Conservation (phyloP, 176 grass and related monocot species). For the Chloris gayana region DNA sequence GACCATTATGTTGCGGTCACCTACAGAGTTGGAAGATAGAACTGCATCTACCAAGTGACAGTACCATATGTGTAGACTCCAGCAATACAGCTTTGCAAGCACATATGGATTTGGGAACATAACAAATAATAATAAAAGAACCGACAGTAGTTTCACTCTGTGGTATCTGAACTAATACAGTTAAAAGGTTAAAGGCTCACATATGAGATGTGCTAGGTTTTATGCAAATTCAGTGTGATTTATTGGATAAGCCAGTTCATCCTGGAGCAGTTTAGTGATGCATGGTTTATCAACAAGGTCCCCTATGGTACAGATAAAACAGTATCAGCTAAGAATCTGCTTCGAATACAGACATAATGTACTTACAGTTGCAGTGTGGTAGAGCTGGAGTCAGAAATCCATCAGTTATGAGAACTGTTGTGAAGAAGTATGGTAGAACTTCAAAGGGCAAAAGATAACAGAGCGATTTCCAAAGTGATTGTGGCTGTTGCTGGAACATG, state of each 20-base stretch:
- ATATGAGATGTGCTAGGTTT: neutral
- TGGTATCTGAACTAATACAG: constrained; percentile 33
- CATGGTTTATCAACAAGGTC: neutral
- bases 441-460: neutral
- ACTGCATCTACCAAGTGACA: constrained; percentile 48
- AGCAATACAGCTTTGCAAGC: constrained; percentile 29
- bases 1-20: constrained; percentile 33
- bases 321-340: neutral
- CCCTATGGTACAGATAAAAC: constrained; percentile 19
- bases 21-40: constrained; percentile 24
- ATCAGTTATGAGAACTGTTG: neutral
- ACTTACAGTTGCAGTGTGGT: neutral
- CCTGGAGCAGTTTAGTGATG: neutral
- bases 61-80: constrained; percentile 45
- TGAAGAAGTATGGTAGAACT: neutral
- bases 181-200: constrained; percentile 26
- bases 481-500: neutral
- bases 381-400: neutral
- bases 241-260: constrained; percentile 6
- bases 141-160: constrained; percentile 26
- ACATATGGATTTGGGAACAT: constrained; percentile 48
- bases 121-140: constrained; percentile 31
- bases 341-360: neutral
- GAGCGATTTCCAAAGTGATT: neutral
- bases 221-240: neutral